Evolutionary conservation across 1,139 yeast species (phyloP).

Genomic region (Sugiyamaella pinicola): DNA sequence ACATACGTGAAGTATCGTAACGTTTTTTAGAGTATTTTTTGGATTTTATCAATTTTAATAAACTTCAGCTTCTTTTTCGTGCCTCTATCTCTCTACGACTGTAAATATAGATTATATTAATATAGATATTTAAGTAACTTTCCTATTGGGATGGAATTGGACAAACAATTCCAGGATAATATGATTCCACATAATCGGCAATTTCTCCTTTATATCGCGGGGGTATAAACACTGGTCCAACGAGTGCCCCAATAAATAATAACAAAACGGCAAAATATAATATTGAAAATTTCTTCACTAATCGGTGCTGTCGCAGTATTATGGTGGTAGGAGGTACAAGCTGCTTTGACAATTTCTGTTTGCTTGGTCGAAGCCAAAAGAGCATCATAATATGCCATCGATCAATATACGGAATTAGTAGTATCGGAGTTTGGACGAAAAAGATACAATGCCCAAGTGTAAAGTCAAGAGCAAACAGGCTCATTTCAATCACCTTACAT

Average conservation of each 20-base stretch:
- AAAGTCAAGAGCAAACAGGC: conserved; percentile 71
- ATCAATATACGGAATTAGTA: conserved; percentile 71
- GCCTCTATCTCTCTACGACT: too few species aligned
- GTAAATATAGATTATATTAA: conserved; percentile 6
- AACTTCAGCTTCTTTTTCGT: neutral
- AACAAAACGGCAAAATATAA: conserved; percentile 49
- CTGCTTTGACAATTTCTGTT: conserved; percentile 47
- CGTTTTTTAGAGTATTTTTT: neutral
- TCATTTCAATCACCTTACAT: conserved; percentile 69
- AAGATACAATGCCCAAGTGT: conserved; percentile 65
- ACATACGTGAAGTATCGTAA: conserved; percentile 28
- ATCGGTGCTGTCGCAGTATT: conserved; percentile 9
- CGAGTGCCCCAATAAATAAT: conserved; percentile 40
- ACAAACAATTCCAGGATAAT: conserved; percentile 30
- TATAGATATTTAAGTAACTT: conserved; percentile 5
- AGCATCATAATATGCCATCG: conserved; percentile 77
- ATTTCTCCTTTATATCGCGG: conserved; percentile 15
- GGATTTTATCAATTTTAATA: neutral
- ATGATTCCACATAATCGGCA: conserved; percentile 20
- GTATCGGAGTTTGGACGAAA: conserved; percentile 60
- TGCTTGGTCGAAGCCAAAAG: conserved; percentile 75
- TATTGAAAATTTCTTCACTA: conserved; percentile 40
- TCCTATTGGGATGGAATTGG: conserved; percentile 1
- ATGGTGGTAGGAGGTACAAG: conserved; percentile 43
- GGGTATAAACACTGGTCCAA: conserved; percentile 32